Conservation (phyloP, 352 stramenopile species). For the Pythium utonaiense region DNA sequence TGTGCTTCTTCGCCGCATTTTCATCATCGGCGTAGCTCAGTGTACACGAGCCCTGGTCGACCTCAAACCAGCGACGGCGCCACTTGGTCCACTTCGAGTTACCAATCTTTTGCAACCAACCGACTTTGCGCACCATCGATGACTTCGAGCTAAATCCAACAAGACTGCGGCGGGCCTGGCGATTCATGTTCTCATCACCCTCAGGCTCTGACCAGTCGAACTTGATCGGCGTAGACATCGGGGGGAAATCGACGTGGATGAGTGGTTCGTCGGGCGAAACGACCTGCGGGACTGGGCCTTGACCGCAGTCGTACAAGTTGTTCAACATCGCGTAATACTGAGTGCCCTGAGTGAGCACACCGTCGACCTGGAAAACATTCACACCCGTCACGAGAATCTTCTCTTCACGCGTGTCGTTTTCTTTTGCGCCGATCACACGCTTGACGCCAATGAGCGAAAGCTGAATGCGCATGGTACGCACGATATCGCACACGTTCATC, state of each 20-base stretch:
- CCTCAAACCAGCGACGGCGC: constrained; percentile 73
- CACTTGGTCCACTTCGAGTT: constrained; percentile 71
- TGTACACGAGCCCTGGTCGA: constrained; percentile 74
- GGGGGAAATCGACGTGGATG: constrained; percentile 66
- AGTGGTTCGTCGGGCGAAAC: constrained; percentile 64
- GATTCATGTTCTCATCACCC: constrained; percentile 21
- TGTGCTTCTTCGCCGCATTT: constrained; percentile 55
- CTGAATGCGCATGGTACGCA: constrained; percentile 71
- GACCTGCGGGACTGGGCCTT: constrained; percentile 73
- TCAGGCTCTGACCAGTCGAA: constrained; percentile 62
- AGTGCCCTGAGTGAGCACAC: constrained; percentile 51
- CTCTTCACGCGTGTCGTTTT: constrained; percentile 44
- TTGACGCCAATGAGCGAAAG: constrained; percentile 72
- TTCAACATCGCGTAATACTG: constrained; percentile 83
- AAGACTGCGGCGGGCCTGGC: constrained; percentile 46
- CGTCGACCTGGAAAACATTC: constrained; percentile 83
- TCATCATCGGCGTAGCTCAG: constrained; percentile 80
- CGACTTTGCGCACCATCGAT: constrained; percentile 68
- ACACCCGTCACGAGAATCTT: constrained; percentile 77
- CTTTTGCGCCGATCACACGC: constrained; percentile 46
- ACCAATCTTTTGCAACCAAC: constrained; percentile 82
- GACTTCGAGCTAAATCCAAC: constrained; percentile 43
- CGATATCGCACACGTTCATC: constrained; percentile 63
- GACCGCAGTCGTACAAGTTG: constrained; percentile 67
- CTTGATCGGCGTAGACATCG: constrained; percentile 60